Percentiles rank a stretch among this genome's conserved stretches.
These are phyloP conservation scores for Cicer judaicum DNA, from an alignment of 306 rosid genomes.

Conservation along the genomic window DNA sequence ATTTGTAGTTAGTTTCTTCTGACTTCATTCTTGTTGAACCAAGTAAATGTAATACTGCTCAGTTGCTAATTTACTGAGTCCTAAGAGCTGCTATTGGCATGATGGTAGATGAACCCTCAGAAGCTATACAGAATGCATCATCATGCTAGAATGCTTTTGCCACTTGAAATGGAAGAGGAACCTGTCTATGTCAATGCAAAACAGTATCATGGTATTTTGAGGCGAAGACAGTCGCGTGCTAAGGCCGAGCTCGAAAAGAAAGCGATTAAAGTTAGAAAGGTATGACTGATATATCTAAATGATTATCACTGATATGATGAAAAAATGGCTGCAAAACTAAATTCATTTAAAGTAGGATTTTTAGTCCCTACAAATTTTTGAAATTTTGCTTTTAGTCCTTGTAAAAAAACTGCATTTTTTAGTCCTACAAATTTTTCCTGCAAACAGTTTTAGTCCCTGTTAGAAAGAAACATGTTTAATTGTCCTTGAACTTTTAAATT, in stretches of 20 bases:
- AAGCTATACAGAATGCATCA: constrained; percentile 65
- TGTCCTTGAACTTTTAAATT: no score
- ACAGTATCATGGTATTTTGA: constrained; percentile 90
- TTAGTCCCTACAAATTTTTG: no score
- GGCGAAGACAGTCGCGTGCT: constrained; percentile 91
- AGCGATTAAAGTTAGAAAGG: constrained; percentile 74
- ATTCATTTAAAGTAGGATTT: background rate
- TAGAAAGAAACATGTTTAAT: no score
- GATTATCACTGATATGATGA: background rate
- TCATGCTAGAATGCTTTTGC: constrained; percentile 86
- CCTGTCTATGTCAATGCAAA: constrained; percentile 95
- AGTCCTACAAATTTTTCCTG: no score
- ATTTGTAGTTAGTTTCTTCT: no score
- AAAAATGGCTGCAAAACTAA: background rate
- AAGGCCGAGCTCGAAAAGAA: constrained; percentile 85
- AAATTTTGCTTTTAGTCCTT: no score
- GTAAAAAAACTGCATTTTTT: no score
- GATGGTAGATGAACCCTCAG: constrained; percentile 66
- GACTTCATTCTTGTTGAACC: constrained; percentile 11
- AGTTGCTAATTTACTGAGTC: constrained; percentile 12
- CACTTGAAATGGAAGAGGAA: constrained; percentile 85
- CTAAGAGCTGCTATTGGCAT: constrained; percentile 41
- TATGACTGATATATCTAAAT: constrained; percentile 38
- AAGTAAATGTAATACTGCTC: constrained; percentile 30
- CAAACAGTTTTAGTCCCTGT: no score